Conservation (phyloP, 768 basidiomycete species). For the Tylopilus sp. region DNA sequence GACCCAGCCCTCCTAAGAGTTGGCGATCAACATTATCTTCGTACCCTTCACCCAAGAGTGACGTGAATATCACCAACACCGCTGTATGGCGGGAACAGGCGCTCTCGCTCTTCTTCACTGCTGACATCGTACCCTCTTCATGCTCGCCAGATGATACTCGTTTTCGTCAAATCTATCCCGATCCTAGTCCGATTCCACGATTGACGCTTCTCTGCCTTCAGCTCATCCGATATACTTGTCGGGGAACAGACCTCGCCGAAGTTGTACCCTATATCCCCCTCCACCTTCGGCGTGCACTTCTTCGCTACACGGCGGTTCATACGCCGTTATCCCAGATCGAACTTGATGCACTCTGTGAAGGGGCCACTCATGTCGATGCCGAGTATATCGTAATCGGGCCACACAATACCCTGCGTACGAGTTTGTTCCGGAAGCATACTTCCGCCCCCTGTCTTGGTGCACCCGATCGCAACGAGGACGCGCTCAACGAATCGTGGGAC, state of each 20-base stretch:
- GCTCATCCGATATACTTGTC: conserved; percentile 39
- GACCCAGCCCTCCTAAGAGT: conserved; percentile 55
- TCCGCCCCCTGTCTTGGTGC: background rate
- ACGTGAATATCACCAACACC: conserved; percentile 23
- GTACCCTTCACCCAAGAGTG: background rate
- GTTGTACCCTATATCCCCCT: conserved; percentile 51
- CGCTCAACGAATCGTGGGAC: conserved; percentile 40
- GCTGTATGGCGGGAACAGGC: conserved; percentile 52
- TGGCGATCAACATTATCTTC: conserved; percentile 39
- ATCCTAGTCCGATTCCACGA: conserved; percentile 38
- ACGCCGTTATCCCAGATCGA: conserved; percentile 49
- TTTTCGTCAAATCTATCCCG: conserved; percentile 14
- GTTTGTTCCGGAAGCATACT: conserved; percentile 35
- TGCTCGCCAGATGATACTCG: background rate
- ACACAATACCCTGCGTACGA: conserved; percentile 39
- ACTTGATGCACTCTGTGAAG: conserved; percentile 48
- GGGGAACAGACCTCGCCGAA: conserved; percentile 43
- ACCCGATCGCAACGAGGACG: background rate
- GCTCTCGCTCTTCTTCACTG: conserved; percentile 48
- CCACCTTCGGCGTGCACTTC: conserved; percentile 56
- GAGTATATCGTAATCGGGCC: conserved; percentile 67
- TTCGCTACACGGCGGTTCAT: conserved; percentile 57
- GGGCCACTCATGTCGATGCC: conserved; percentile 53
- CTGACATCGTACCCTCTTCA: background rate
- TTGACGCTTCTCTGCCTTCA: conserved; percentile 59